Base-by-base conservation (phyloP, 2,329 filamentous ascomycete genomes). In the Endoconidiophora polonica region DNA sequence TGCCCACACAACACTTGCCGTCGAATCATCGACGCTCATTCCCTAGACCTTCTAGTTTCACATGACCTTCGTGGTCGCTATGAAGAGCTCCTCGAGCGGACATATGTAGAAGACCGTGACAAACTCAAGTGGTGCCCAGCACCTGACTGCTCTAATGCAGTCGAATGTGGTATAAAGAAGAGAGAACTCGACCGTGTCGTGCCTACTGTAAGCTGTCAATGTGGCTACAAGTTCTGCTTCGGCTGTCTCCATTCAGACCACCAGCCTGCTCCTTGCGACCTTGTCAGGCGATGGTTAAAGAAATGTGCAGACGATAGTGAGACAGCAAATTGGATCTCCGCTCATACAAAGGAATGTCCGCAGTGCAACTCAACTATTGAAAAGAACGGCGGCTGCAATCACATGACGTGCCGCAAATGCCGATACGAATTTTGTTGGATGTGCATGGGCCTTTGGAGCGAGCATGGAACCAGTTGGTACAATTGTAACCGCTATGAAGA, bases 341-440 rank as follows among this genome's bases (percentile, higher is more conserved):
- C 91, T 44, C 94, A 98, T 63, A 98, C 91, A 2, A 98, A 98
- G 62, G 91, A 98, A 63, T 98, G 91, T 56, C 90, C 91, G 0
- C 91, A 84, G 62, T 98, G 91, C 65, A 79, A 86, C 58, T 96
- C 90, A 2, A 98, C 91, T 0, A 98, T 98, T 42, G 91, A 98
- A 67, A 98, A 98, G 76, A 98, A 98, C 57, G 88, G 88, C 48
- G 88, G 88, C 3, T 95, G 88, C 69, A 95, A 95, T 67, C 88
- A 95, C 64, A 95, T 95, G 88, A 95, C 88, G 0, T 95, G 88
- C 63, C 74, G 88, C 51, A 95, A 95, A 65, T 95, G 88, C 69
- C 86, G 87, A 60, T 81, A 95, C 61, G 88, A 95, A 61, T 95
- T 98, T 61, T 98, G 91, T 68, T 98, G 91, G 91, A 96, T 98